phyloP scores from a whole-genome alignment of 148 eudicot species.

The Salicornia ramosissima region DNA sequence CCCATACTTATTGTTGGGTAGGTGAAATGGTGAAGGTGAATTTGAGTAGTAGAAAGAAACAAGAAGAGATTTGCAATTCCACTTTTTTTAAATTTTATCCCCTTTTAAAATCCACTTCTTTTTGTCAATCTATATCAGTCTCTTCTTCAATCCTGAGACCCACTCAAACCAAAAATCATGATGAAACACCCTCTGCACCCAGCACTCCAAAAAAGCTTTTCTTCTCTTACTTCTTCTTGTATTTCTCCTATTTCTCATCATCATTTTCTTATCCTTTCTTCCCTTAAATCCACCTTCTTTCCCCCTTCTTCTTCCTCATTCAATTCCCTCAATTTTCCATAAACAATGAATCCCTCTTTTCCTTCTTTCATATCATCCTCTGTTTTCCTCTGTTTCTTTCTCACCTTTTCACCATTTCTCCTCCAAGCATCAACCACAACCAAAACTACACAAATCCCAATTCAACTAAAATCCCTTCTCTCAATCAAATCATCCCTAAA shows the following conservation, averaged over 20 bases:
- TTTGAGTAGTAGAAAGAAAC: not conserved
- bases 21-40: conserved; percentile 5
- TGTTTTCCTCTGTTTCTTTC: conserved; percentile 20
- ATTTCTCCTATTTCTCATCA: conserved; percentile 11
- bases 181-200: conserved; percentile 54
- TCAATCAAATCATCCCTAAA: conserved; percentile 60
- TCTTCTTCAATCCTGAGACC: conserved; percentile 36
- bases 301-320: conserved; percentile 23
- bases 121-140: conserved; percentile 18
- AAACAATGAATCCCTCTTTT: conserved; percentile 38
- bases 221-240: conserved; percentile 7
- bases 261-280: conserved; percentile 32
- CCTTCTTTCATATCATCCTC: not conserved
- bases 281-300: conserved; percentile 50
- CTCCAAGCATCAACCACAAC: not conserved
- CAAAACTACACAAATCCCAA: conserved; percentile 26
- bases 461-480: conserved; percentile 44
- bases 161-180: conserved; percentile 51
- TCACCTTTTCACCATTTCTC: conserved; percentile 6
- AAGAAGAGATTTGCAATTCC: no score
- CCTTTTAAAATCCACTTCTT: not conserved
- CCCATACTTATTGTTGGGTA: no score
- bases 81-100: conserved; percentile 13
- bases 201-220: conserved; percentile 63
- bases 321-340: not conserved